These are phyloP conservation scores for Crithidia sp. DNA, from an alignment of 208 protist species.

Conservation along the genomic window DNA sequence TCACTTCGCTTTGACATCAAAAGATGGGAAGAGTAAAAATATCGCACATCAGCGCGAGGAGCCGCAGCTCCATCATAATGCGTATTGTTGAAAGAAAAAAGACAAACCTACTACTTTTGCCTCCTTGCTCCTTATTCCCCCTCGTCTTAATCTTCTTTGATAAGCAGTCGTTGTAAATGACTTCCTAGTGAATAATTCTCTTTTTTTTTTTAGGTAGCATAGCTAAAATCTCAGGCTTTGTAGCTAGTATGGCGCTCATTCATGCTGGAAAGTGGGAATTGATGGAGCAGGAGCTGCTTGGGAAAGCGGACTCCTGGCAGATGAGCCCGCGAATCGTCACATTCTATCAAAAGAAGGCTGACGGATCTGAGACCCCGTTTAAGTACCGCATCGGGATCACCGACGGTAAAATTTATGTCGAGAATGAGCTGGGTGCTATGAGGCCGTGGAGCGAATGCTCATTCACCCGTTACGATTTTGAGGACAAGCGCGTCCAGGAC, in stretches of 20 bases:
- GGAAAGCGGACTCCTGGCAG: neutral
- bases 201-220: neutral
- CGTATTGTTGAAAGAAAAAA: too few species aligned
- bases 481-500: neutral
- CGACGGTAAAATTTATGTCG: neutral
- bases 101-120: too few species aligned
- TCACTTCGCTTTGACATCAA: too few species aligned
- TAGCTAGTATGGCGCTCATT: neutral
- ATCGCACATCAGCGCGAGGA: too few species aligned
- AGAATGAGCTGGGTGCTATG: neutral
- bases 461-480: neutral
- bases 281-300: neutral
- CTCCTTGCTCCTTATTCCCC: too few species aligned
- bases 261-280: neutral
- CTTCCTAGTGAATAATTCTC: too few species aligned
- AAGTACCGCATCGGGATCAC: slow-evolving; percentile 12
- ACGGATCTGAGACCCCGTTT: neutral
- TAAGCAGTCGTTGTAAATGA: too few species aligned
- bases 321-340: neutral
- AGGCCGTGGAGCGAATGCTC: neutral
- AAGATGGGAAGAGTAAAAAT: too few species aligned
- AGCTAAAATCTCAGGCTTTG: neutral
- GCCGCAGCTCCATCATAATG: too few species aligned
- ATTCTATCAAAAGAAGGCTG: neutral
- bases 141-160: too few species aligned